Evolutionary conservation across 441 rosid species (phyloP), one percentile per base, ranked within the genome.

Genomic region (Pelargonium fulgidum): DNA sequence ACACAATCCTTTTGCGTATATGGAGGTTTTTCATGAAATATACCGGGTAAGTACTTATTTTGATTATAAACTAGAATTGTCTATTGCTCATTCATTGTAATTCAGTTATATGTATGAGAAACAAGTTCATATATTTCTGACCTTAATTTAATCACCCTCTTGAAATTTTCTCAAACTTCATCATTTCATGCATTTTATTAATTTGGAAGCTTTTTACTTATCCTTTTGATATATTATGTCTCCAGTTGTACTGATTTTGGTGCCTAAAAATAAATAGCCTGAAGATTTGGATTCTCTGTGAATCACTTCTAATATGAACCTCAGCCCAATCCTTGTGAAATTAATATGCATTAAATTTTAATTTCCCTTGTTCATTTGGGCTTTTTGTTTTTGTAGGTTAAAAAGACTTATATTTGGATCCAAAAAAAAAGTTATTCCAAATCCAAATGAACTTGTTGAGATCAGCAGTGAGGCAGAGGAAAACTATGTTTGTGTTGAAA

Each of bases 371-470:
- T 67, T 65, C 44, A 24, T 71, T 73, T 67, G 71, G 69, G 22
- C 45, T 72, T 6, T 77, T 80, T 80, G 67, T 78, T 33, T 33
- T 78, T 80, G 78, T 82, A 93, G 99, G 90, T 72, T 89, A 68
- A 84, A 81, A 29, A 87, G 83, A 70, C 72, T 94, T 84, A 77
- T 89, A n/a, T 26, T 70, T 45, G 85, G 83, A 68, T 84, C 77
- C 77, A 70, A 85, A 47, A 79, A 76, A 59, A 33, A 74, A 76
- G 73, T 13, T 29, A 83, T 76, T 76, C 83, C 74, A 61, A 88
- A 87, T 76, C 84, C 88, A 68, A 87, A 88, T 75, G 86, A 91
- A 75, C 80, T 84, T 77, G 99, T 87, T 77, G 97, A 89, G 67
- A 80, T 78, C 75, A 76, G 19, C 70, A 66, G 80, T 68, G 93